These are phyloP conservation scores for Pilobolus umbonatus DNA, from an alignment of 192 early-diverging fungal genomes.

Conservation along the genomic window DNA sequence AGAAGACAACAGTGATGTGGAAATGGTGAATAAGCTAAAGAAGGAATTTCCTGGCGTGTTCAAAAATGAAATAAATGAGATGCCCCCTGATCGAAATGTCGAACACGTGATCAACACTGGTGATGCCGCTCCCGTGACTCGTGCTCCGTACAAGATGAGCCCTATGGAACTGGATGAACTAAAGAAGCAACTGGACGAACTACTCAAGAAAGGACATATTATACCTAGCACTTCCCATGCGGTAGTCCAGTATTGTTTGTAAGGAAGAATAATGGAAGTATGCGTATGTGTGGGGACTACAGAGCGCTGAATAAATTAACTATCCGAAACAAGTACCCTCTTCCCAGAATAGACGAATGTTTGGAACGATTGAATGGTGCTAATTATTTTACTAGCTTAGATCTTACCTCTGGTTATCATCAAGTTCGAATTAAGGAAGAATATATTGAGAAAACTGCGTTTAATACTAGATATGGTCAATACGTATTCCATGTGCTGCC, in stretches of 20 bases:
- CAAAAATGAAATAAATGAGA: background rate
- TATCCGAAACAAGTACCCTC: slow-evolving; percentile 31
- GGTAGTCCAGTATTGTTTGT: slow-evolving; percentile 41
- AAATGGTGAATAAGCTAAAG: background rate
- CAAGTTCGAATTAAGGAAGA: no score
- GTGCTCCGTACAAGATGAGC: slow-evolving; percentile 20
- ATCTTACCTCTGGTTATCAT: no score
- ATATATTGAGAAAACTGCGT: no score
- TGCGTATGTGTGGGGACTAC: slow-evolving; percentile 50
- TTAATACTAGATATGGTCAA: no score
- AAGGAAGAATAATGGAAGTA: slow-evolving; percentile 17
- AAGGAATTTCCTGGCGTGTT: background rate
- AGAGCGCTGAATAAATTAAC: slow-evolving; percentile 41
- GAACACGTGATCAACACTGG: background rate
- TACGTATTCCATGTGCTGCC: no score
- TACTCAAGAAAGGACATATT: slow-evolving; percentile 29
- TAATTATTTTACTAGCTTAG: no score
- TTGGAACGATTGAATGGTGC: no score
- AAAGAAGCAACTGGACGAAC: slow-evolving; percentile 5
- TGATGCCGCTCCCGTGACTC: background rate
- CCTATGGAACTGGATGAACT: slow-evolving; percentile 6
- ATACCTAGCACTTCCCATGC: slow-evolving; percentile 31
- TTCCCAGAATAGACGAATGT: slow-evolving; percentile 43
- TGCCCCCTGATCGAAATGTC: background rate
- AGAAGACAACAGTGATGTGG: background rate